Base-by-base conservation (phyloP, 192 early-diverging fungal genomes). In the Thoreauomyces humboldtii region DNA sequence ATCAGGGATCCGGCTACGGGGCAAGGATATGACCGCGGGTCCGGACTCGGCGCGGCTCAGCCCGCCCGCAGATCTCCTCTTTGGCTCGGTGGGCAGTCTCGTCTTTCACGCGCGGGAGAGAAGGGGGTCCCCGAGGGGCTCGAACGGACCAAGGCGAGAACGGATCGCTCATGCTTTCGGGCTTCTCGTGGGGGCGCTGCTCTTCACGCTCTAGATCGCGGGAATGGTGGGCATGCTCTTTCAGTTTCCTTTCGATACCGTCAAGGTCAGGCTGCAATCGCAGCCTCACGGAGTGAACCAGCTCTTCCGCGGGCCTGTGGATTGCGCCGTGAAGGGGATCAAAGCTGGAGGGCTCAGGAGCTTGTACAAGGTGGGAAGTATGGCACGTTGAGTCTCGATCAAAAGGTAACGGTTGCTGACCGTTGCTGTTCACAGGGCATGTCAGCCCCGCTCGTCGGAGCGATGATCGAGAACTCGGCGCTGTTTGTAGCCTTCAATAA, bases 201-300 rank as follows among this genome's bases (percentile, higher is more conserved):
- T 9, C 38, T n/a, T 9, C 38, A 41, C 38, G 7, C 38, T 21
- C 7, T 54, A 91, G 90, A 62, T 94, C 14, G 86, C 92, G 3
- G 96, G 96, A 28, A 86, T 96, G 61, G 80, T 87, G 22, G 96
- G 65, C 64, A 95, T 95, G 82, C 80, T 92, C 59, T 86, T 98
- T 64, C 95, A 98, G 72, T 96, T 91, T 55, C 95, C 96, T 2
- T 96, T 96, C 70, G 95, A 96, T 77, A 95, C 93, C 2, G 77
- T 96, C 76, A 74, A 72, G 44, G 94, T 97, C 9, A 89, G 94
- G 2, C 81, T 98, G 34, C 96, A 98, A 67, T 86, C 91, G 4
- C 88, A 91, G 65, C 86, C 93, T 0, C 55, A 71, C 82, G 37
- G 75, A 77, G 17, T 63, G 67, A 62, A 66, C 35, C 5, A 38